Evolutionary conservation across 805 yeast species (phyloP).

Genomic region (Kockiozyma suomiensis): DNA sequence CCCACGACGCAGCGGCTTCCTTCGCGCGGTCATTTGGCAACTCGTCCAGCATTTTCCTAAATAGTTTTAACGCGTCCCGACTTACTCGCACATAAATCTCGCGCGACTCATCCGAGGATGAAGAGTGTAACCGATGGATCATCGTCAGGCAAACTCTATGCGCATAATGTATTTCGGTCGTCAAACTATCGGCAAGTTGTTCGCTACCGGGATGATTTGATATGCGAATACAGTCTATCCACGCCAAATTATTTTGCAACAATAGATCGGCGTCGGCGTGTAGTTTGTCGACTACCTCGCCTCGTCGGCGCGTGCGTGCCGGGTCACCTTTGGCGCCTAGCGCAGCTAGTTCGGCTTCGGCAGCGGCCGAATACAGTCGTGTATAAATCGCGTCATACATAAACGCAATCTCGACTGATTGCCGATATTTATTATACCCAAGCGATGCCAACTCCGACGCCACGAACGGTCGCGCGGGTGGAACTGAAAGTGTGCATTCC

Average conservation of each 20-base stretch:
- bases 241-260: slow-evolving; percentile 9
- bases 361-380: slow-evolving; percentile 26
- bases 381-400: slow-evolving; percentile 30
- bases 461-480: slow-evolving; percentile 13
- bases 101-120: slow-evolving; percentile 17
- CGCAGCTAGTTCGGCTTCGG: slow-evolving; percentile 26
- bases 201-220: slow-evolving; percentile 6
- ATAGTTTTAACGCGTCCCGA: slow-evolving; percentile 24
- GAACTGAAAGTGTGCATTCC: slow-evolving; percentile 17
- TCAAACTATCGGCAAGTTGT: slow-evolving; percentile 8
- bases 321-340: slow-evolving; percentile 8
- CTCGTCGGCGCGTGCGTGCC: slow-evolving; percentile 15
- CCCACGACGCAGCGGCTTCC: slow-evolving; percentile 28
- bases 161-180: slow-evolving; percentile 16
- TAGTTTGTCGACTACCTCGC: slow-evolving; percentile 15
- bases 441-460: slow-evolving; percentile 14
- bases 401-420: slow-evolving; percentile 26
- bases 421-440: slow-evolving; percentile 22
- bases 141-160: slow-evolving; percentile 27
- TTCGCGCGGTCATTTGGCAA: slow-evolving; percentile 14
- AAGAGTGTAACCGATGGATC: slow-evolving; percentile 28
- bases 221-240: slow-evolving; percentile 16
- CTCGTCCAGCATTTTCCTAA: slow-evolving; percentile 18
- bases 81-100: slow-evolving; percentile 22
- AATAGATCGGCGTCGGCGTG: slow-evolving; percentile 23